phyloP scores from a whole-genome alignment of 2,329 filamentous ascomycete genomes.

The Clarireedia sp. region DNA sequence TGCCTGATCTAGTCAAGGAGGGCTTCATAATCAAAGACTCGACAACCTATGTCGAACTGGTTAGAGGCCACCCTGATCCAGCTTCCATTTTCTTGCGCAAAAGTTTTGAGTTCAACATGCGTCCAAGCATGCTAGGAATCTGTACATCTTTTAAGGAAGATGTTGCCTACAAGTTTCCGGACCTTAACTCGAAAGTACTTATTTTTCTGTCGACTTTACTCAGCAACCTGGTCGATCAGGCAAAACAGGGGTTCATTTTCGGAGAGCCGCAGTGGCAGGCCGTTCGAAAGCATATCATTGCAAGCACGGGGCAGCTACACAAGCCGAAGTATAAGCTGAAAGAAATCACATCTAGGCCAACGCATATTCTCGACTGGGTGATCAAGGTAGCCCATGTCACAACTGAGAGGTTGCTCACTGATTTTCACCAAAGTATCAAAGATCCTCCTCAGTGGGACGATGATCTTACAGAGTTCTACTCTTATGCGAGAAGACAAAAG shows the following conservation, averaged over 20 bases:
- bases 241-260: slow-evolving; percentile 48
- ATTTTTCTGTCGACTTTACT: slow-evolving; percentile 44
- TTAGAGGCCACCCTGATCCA: slow-evolving; percentile 5
- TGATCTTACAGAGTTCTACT: slow-evolving; percentile 18
- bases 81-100: slow-evolving; percentile 39
- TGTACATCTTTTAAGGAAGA: slow-evolving; percentile 58
- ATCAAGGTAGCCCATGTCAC: slow-evolving; percentile 46
- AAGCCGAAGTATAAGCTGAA: not conserved
- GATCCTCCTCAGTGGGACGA: slow-evolving; percentile 16
- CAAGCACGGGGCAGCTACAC: not conserved
- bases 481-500: slow-evolving; percentile 11
- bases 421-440: slow-evolving; percentile 21
- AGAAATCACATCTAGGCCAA: slow-evolving; percentile 11
- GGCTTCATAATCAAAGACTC: slow-evolving; percentile 45
- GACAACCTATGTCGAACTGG: slow-evolving; percentile 29
- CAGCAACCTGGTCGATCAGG: slow-evolving; percentile 48
- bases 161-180: slow-evolving; percentile 51
- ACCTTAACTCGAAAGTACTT: slow-evolving; percentile 38
- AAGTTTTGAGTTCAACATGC: slow-evolving; percentile 51
- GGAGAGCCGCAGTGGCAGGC: slow-evolving; percentile 33
- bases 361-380: slow-evolving; percentile 55
- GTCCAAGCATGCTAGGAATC: slow-evolving; percentile 49
- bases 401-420: slow-evolving; percentile 27
- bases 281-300: not conserved
- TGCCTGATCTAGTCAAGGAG: slow-evolving; percentile 37